Conservation (phyloP, 2,329 filamentous ascomycete genomes). For the Talaromyces albobiverticillius region DNA sequence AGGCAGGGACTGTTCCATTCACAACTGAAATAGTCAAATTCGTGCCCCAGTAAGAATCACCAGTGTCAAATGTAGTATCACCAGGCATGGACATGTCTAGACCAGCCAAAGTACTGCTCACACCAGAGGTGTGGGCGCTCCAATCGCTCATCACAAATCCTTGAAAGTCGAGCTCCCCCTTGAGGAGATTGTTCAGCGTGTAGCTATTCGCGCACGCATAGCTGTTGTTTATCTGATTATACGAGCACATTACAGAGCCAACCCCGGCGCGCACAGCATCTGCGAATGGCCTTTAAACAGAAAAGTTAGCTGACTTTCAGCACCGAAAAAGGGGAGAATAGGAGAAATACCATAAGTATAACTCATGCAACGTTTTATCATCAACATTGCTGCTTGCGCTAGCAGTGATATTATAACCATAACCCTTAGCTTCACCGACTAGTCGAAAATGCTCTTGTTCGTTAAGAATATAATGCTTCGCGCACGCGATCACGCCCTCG, state of each 20-base stretch:
- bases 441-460: conserved; percentile 74
- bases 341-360: conserved; percentile 65
- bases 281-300: conserved; percentile 54
- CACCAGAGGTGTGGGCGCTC: conserved; percentile 72
- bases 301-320: not conserved
- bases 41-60: conserved; percentile 73
- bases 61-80: conserved; percentile 73
- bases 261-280: conserved; percentile 66
- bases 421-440: conserved; percentile 56
- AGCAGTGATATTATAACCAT: conserved; percentile 61
- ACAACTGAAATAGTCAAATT: conserved; percentile 85
- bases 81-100: conserved; percentile 84
- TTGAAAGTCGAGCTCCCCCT: conserved; percentile 71
- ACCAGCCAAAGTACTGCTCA: conserved; percentile 63
- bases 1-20: conserved; percentile 85
- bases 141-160: conserved; percentile 70
- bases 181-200: conserved; percentile 62
- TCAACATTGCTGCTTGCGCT: conserved; percentile 60
- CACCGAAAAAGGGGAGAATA: not conserved
- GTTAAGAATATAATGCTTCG: conserved; percentile 72
- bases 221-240: conserved; percentile 68
- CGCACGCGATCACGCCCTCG: conserved; percentile 76
- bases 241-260: conserved; percentile 70
- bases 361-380: conserved; percentile 61
- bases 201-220: conserved; percentile 66